Conservation (phyloP, 768 basidiomycete species). For the Pisolithus orientalis region DNA sequence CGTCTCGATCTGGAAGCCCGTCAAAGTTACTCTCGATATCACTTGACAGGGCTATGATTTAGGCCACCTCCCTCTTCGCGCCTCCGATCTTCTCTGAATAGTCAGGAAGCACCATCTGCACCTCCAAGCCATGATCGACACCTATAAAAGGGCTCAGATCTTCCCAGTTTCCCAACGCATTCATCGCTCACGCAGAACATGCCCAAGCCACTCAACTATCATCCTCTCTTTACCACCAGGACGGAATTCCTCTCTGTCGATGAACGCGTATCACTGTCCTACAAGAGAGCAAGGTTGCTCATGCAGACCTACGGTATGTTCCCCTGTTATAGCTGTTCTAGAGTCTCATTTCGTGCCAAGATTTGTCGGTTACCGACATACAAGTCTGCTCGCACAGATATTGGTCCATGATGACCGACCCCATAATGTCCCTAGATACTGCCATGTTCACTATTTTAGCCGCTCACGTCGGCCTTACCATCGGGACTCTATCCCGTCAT, state of each 20-base stretch:
- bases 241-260: conserved; percentile 40
- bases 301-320: conserved; percentile 43
- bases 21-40: conserved; percentile 10
- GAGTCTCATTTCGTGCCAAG: not conserved
- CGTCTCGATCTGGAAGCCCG: conserved; percentile 11
- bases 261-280: conserved; percentile 44
- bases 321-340: not conserved
- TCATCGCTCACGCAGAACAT: conserved; percentile 1
- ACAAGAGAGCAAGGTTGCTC: conserved; percentile 43
- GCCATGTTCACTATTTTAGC: conserved; percentile 50
- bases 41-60: conserved; percentile 7
- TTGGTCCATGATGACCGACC: conserved; percentile 51
- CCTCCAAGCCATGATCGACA: conserved; percentile 10
- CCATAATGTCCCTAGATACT: conserved; percentile 43
- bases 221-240: conserved; percentile 42
- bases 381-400: conserved; percentile 42
- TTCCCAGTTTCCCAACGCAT: not conserved
- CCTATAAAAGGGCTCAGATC: conserved; percentile 13
- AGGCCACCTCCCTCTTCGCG: conserved; percentile 5
- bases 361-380: conserved; percentile 40
- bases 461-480: conserved; percentile 44
- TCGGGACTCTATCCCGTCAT: conserved; percentile 51
- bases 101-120: conserved; percentile 7
- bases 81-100: conserved; percentile 7
- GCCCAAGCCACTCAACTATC: conserved; percentile 10